phyloP scores from a whole-genome alignment of 78 protist genomes.

The Cavenderia fasciculata region DNA sequence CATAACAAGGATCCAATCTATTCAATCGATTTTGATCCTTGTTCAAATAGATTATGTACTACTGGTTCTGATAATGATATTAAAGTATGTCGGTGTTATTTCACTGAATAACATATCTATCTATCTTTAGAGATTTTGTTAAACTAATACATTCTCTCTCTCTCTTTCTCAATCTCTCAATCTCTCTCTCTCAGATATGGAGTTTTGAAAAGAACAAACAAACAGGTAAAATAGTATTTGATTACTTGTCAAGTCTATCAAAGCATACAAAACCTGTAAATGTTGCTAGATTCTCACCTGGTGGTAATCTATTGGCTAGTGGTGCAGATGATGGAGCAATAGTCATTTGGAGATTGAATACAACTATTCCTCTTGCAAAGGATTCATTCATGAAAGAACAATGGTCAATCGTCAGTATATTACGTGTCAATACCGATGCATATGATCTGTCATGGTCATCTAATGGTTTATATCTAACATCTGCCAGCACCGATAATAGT shows the following conservation, averaged over 20 bases:
- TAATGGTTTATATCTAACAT: conserved; percentile 25
- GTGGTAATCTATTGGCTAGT: conserved; percentile 65
- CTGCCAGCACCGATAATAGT: conserved; percentile 58
- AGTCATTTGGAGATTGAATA: conserved; percentile 53
- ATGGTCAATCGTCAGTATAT: conserved; percentile 20
- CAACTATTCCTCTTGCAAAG: not conserved
- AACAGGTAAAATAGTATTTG: conserved; percentile 6
- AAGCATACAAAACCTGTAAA: conserved; percentile 64
- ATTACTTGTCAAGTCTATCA: conserved; percentile 14
- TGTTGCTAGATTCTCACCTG: conserved; percentile 69
- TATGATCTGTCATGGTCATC: conserved; percentile 67
- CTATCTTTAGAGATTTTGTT: too few species aligned
- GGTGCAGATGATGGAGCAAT: conserved; percentile 68
- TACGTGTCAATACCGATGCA: conserved; percentile 23
- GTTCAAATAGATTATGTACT: conserved; percentile 55
- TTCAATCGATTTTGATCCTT: conserved; percentile 48
- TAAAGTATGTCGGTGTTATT: too few species aligned
- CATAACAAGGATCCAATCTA: conserved; percentile 73
- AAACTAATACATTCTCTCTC: too few species aligned
- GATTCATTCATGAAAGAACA: conserved; percentile 32
- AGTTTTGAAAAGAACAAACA: conserved; percentile 30
- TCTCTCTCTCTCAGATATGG: conserved; percentile 25
- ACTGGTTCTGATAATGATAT: conserved; percentile 74
- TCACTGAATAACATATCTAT: too few species aligned
- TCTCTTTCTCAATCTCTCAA: not conserved